phyloP scores from a whole-genome alignment of 2,329 filamentous ascomycete species.

The Periconia sp. region DNA sequence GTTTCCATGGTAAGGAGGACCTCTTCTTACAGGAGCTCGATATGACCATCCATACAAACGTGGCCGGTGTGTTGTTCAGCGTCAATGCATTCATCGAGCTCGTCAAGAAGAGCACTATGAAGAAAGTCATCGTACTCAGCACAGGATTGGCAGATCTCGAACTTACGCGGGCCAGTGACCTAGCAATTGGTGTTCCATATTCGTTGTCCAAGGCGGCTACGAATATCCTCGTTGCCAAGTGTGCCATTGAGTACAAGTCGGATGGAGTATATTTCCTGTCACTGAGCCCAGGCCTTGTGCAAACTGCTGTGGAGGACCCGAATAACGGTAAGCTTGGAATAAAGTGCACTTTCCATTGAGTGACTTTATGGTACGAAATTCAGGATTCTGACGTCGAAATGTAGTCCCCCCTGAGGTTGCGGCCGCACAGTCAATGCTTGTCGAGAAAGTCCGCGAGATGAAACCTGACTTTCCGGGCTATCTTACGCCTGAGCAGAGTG shows the following conservation, averaged over 20 bases:
- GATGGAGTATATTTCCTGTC: slow-evolving; percentile 29
- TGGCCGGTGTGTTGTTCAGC: slow-evolving; percentile 37
- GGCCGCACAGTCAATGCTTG: neutral
- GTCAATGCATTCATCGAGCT: slow-evolving; percentile 51
- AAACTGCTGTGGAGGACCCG: slow-evolving; percentile 18
- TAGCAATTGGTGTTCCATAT: slow-evolving; percentile 40
- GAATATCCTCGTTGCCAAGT: slow-evolving; percentile 52
- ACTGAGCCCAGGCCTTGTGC: slow-evolving; percentile 27
- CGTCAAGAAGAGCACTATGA: slow-evolving; percentile 43
- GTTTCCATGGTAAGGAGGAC: slow-evolving; percentile 16
- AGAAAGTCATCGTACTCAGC: slow-evolving; percentile 53
- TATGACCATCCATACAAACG: slow-evolving; percentile 31
- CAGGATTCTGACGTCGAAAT: neutral
- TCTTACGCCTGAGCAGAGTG: slow-evolving; percentile 14
- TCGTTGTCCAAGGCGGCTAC: slow-evolving; percentile 48
- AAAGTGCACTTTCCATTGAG: neutral
- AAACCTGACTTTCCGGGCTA: slow-evolving; percentile 17
- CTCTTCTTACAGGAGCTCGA: slow-evolving; percentile 17
- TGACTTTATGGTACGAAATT: neutral
- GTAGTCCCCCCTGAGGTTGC: slow-evolving; percentile 2
- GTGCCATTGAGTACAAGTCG: slow-evolving; percentile 38
- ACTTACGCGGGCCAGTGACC: slow-evolving; percentile 24
- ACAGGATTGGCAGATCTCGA: slow-evolving; percentile 45
- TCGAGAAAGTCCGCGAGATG: slow-evolving; percentile 6
- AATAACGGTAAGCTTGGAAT: slow-evolving; percentile 10